A percentile compares a stretch with the other conserved stretches of the same genome.
Conservation (phyloP, 208 protist genomes). For the Leishmania braziliensis region DNA sequence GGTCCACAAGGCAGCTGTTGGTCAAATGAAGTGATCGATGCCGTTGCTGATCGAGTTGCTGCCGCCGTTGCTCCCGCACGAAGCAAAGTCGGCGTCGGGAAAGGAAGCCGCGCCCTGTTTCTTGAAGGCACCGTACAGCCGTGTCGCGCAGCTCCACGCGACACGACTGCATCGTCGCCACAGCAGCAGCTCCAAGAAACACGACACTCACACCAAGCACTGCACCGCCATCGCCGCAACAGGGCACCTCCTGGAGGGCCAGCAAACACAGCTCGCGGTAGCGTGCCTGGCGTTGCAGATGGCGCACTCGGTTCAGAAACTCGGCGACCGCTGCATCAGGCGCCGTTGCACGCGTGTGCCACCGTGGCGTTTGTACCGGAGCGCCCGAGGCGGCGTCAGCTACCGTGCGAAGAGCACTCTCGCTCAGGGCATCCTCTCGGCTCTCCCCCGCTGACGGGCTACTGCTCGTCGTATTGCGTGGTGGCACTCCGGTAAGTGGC, state of each 20-base stretch:
- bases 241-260: conserved; percentile 1
- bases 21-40: neutral
- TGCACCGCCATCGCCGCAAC: neutral
- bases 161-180: neutral
- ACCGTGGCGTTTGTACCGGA: neutral
- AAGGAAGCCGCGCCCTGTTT: conserved; percentile 8
- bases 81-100: neutral
- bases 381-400: neutral
- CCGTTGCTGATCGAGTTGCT: neutral
- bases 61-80: neutral
- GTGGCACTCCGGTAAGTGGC: too few species aligned
- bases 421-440: neutral
- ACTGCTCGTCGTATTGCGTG: neutral
- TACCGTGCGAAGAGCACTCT: neutral
- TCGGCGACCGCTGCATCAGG: neutral
- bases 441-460: neutral
- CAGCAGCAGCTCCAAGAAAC: conserved; percentile 6
- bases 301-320: conserved; percentile 4
- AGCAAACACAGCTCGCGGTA: conserved; percentile 19
- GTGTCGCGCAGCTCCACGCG: conserved; percentile 6
- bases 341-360: neutral
- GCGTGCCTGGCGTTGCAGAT: conserved; percentile 10
- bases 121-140: conserved; percentile 9
- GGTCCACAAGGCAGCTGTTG: neutral
- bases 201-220: conserved; percentile 29